Percentiles rank a stretch among this genome's conserved stretches.
phyloP scores from a whole-genome alignment of 257 asterid species.

The Solanum arcanum region DNA sequence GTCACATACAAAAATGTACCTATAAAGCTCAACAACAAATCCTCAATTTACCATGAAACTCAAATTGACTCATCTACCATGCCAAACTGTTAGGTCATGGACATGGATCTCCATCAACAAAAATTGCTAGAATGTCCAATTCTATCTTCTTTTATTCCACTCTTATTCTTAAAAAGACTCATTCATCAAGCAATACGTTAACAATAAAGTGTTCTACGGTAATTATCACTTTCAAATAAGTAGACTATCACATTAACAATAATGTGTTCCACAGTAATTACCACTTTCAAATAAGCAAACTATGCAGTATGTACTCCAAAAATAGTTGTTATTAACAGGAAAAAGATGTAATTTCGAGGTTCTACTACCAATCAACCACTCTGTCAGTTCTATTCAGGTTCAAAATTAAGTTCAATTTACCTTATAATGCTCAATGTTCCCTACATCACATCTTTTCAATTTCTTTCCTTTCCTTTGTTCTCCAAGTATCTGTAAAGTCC shows the following conservation, averaged over 20 bases:
- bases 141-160: neutral
- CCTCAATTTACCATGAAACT: neutral
- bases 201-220: neutral
- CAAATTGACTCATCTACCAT: too few species aligned
- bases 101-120: neutral
- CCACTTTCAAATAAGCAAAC: too few species aligned
- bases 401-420: too few species aligned
- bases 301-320: neutral
- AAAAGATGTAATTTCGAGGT: neutral
- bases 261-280: too few species aligned
- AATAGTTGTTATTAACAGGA: neutral
- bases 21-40: neutral
- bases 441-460: too few species aligned
- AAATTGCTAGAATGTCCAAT: neutral
- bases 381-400: neutral
- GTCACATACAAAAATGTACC: neutral
- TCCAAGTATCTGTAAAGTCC: too few species aligned
- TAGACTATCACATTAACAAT: neutral
- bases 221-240: neutral
- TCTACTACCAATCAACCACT: neutral
- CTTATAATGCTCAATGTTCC: too few species aligned
- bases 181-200: neutral
- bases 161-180: neutral
- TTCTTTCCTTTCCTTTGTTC: too few species aligned
- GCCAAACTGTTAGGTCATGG: neutral